phyloP scores from a whole-genome alignment of 306 rosid species.

The Ceratonia siliqua region DNA sequence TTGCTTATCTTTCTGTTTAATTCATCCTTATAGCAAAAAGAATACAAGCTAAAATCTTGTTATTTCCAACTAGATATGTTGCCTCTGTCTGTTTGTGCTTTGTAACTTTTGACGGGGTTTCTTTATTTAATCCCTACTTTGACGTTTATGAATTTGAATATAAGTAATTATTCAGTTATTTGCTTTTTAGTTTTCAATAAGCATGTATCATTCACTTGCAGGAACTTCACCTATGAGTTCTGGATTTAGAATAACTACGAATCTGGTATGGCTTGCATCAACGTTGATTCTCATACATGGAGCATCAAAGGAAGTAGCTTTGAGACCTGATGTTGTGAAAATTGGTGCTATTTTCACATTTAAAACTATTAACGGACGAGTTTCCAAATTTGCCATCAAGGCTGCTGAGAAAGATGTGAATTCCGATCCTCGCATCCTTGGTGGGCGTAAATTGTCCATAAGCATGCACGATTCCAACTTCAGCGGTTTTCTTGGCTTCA shows the following conservation, averaged over 20 bases:
- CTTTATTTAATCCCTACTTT: not conserved
- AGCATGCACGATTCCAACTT: conserved; percentile 61
- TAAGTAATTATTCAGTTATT: not conserved
- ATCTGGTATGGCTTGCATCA: conserved; percentile 38
- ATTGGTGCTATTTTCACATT: conserved; percentile 70
- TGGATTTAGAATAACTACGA: conserved; percentile 29
- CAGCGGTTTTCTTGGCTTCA: conserved; percentile 68
- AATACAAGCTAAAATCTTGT: not conserved
- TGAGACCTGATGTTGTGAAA: conserved; percentile 48
- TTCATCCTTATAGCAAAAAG: not conserved
- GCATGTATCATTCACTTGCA: not conserved
- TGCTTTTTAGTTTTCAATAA: not conserved
- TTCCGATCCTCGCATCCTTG: conserved; percentile 61
- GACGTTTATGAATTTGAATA: not conserved
- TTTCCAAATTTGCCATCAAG: conserved; percentile 66
- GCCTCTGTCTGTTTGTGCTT: not conserved
- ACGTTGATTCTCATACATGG: conserved; percentile 34
- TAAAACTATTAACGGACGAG: conserved; percentile 62
- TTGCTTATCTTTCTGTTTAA: not conserved
- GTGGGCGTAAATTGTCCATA: conserved; percentile 51
- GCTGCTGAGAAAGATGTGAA: conserved; percentile 79
- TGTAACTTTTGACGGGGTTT: not conserved
- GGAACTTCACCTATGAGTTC: conserved; percentile 6
- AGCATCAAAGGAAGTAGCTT: conserved; percentile 36
- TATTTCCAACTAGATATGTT: not conserved